These are phyloP conservation scores for Cotoneaster glaucophyllus DNA, from an alignment of 306 rosid species.

Conservation along the genomic window DNA sequence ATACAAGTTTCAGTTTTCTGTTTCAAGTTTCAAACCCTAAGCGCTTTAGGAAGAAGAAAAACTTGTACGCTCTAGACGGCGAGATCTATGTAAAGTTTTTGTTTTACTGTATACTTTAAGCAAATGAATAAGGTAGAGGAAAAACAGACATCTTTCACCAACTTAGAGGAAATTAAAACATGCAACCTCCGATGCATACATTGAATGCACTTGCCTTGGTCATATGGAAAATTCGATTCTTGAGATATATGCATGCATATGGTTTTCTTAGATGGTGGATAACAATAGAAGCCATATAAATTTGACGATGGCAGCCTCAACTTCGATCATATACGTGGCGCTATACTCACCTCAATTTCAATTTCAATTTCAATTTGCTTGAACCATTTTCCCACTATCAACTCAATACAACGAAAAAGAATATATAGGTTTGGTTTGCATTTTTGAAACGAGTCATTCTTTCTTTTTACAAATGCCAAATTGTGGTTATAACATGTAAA, in stretches of 20 bases:
- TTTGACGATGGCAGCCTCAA: conserved; percentile 26
- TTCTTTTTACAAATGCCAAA: not conserved
- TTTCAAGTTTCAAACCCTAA: conserved; percentile 41
- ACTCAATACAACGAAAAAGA: conserved; percentile 7
- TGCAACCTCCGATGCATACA: conserved; percentile 43
- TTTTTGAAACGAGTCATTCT: not conserved
- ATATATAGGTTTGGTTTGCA: not conserved
- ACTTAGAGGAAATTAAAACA: conserved; percentile 40
- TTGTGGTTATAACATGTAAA: too few species aligned
- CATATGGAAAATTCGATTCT: conserved; percentile 57
- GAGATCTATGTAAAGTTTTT: conserved; percentile 13
- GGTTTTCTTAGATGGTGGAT: conserved; percentile 18
- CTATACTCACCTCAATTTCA: conserved; percentile 23
- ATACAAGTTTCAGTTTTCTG: conserved; percentile 10
- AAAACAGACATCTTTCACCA: conserved; percentile 59
- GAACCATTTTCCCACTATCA: conserved; percentile 10
- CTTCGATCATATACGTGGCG: not conserved
- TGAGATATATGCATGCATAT: conserved; percentile 42
- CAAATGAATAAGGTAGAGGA: conserved; percentile 22
- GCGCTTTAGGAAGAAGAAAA: conserved; percentile 36
- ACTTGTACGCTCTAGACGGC: conserved; percentile 16
- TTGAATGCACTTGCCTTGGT: conserved; percentile 42
- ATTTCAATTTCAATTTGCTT: conserved; percentile 31
- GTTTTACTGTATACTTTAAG: conserved; percentile 13
- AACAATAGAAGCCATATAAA: conserved; percentile 8